Percentiles rank a stretch among this genome's conserved stretches.
Conservation (phyloP, 225 moss, liverwort and hornwort species). For the Straminergon stramineum region DNA sequence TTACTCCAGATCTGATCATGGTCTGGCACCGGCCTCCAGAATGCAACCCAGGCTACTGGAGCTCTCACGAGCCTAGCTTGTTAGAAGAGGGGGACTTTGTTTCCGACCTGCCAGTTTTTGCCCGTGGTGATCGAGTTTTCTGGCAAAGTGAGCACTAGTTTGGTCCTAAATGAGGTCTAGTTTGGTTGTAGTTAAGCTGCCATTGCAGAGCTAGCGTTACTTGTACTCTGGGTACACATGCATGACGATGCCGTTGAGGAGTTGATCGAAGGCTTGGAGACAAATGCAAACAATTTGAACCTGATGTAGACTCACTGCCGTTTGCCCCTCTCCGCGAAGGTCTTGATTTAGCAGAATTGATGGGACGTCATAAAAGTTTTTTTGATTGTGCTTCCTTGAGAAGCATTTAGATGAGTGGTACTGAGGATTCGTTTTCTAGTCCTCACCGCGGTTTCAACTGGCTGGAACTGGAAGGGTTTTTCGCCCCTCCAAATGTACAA, state of each 20-base stretch:
- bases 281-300: background rate
- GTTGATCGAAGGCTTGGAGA: background rate
- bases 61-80: background rate
- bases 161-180: background rate
- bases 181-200: background rate
- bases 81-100: background rate
- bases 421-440: background rate
- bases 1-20: background rate
- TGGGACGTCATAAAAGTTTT: no score
- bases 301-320: background rate
- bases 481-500: background rate
- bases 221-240: background rate
- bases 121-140: background rate
- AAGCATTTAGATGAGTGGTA: background rate
- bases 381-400: background rate
- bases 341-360: background rate
- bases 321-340: background rate
- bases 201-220: background rate
- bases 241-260: background rate
- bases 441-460: background rate
- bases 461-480: background rate
- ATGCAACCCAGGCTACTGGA: background rate
- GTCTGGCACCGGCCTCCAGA: background rate
- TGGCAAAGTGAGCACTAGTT: background rate
- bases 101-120: slow-evolving; percentile 2